Evolutionary conservation across 495 filamentous ascomycete species (phyloP).

Genomic region (Aspergillus leporis): DNA sequence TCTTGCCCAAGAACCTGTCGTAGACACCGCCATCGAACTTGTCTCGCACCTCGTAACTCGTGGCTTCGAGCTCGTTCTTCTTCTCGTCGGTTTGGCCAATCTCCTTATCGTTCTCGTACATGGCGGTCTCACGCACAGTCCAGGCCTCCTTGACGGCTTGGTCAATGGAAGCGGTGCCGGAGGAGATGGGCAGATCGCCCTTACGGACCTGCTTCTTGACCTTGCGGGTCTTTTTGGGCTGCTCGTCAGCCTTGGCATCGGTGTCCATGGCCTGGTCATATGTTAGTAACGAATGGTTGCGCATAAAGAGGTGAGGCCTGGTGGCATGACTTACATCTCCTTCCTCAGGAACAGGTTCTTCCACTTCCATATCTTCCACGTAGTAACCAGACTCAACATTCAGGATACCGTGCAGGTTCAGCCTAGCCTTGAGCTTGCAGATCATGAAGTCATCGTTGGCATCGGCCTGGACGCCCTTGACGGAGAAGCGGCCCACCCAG

Average conservation of each 20-base stretch:
- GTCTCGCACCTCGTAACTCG: constrained; percentile 93
- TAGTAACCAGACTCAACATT: constrained; percentile 98
- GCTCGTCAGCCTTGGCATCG: constrained; percentile 66
- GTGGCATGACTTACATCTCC: constrained; percentile 61
- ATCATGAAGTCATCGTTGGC: constrained; percentile 95
- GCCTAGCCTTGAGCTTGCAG: constrained; percentile 97
- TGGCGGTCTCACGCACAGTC: constrained; percentile 78
- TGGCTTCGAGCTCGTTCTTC: constrained; percentile 98
- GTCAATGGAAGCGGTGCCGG: constrained; percentile 80
- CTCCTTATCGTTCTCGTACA: constrained; percentile 98
- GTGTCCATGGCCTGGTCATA: constrained; percentile 85
- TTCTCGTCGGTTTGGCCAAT: constrained; percentile 98
- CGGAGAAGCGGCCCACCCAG: constrained; percentile 95
- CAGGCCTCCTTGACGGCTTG: constrained; percentile 59
- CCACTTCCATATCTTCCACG: constrained; percentile 96
- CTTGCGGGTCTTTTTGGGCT: constrained; percentile 91
- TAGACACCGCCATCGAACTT: constrained; percentile 93
- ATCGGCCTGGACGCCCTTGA: constrained; percentile 85
- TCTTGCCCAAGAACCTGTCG: constrained; percentile 73
- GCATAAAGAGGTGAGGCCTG: background rate
- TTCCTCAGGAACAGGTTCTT: constrained; percentile 79
- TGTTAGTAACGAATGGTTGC: constrained; percentile 17
- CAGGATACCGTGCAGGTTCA: constrained; percentile 95
- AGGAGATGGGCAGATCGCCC: constrained; percentile 87
- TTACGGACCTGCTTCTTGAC: constrained; percentile 99